Percentiles rank a stretch among this genome's conserved stretches.
These are phyloP conservation scores for Umbellularia californica DNA, from an alignment of 164 flowering plant genomes.

Conservation along the genomic window DNA sequence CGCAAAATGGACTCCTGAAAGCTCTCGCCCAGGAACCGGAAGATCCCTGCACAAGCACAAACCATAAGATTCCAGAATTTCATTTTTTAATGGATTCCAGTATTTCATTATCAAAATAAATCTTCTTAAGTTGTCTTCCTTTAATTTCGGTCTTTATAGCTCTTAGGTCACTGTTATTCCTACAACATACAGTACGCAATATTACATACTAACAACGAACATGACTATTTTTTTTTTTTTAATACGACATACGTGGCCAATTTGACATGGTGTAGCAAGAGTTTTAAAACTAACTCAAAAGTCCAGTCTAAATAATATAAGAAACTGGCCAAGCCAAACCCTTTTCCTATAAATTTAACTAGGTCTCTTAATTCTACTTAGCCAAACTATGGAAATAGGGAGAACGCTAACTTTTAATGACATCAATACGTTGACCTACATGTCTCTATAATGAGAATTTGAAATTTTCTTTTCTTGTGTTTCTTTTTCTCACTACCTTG, in stretches of 20 bases:
- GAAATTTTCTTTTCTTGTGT: background rate
- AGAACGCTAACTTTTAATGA: background rate
- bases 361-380: background rate
- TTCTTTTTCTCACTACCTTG: slow-evolving; percentile 49
- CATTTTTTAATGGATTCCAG: background rate
- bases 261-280: too few species aligned
- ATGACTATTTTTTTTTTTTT: too few species aligned
- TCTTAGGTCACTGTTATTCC: background rate
- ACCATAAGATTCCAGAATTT: background rate
- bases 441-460: background rate
- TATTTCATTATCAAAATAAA: background rate
- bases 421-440: background rate
- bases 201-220: background rate
- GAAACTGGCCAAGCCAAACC: background rate
- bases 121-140: background rate
- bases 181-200: background rate
- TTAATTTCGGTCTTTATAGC: background rate
- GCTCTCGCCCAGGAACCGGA: slow-evolving; percentile 87
- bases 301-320: background rate
- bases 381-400: background rate
- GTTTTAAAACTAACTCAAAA: too few species aligned
- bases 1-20: slow-evolving; percentile 85
- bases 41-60: slow-evolving; percentile 61
- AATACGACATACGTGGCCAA: too few species aligned
- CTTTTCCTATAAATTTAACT: background rate